Evolutionary conservation across 2,329 filamentous ascomycete species (phyloP), one percentile per base, ranked within the genome.

Genomic region (Verticillium nubilum): DNA sequence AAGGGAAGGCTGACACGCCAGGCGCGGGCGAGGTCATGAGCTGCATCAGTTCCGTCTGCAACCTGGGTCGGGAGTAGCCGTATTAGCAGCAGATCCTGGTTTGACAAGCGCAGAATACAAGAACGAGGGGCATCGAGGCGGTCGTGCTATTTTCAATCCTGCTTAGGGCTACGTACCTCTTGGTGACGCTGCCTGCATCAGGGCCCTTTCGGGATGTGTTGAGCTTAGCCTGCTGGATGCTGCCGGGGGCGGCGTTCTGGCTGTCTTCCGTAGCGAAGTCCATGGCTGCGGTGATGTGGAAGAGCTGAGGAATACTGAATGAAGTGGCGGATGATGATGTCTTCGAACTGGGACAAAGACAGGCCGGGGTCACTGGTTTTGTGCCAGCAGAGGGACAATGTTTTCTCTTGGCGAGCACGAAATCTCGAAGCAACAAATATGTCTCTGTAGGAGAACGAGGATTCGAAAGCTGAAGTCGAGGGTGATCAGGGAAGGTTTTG

Each of bases 11-110:
- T 59, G 93, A 97, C 70, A 98, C 88, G 66, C 95, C 95, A 15
- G 93, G 92, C 0, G 94, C 93, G 1, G 93, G 89, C 50, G 93
- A 93, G 68, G 92, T 93, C 95, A 99, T 98, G 67, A 99, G 87
- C 74, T 95, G 89, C 94, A 99, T 98, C 67, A 99, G 84, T 77
- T 99, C 95, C 55, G 93, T 96, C 77, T 99, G 95, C 60, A 99
- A 83, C 69, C 95, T 98, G 70, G 29, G 23, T 29, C 13, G 29
- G 25, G 26, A 33, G 9, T 23, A 28, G 3, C n/a, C 26, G 26
- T 26, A 60, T 62, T 35, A 62, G 59, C 53, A 29, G 35, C 3
- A 19, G 42, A 19, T 50, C 42, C n/a, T n/a, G 42, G 4, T 2
- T 12, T 12, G 42, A 50, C 42, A 50, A 50, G 42, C 42, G 42